A percentile compares a stretch with the other conserved stretches of the same genome.
These are phyloP conservation scores for Tripterygium wilfordii DNA, from an alignment of 177 flowering plant species.

Conservation along the genomic window DNA sequence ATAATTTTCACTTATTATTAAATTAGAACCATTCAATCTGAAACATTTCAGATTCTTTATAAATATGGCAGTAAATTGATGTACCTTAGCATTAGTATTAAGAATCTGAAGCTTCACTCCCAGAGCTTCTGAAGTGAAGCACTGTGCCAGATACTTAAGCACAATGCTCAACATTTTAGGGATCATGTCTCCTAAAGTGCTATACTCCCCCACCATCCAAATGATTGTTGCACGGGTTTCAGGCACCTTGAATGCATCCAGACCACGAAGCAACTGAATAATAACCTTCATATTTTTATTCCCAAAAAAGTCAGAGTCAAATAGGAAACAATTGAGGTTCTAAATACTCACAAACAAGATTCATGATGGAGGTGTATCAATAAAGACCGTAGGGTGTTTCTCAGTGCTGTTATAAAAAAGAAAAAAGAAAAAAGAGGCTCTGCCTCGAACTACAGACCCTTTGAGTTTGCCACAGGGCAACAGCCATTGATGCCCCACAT, in stretches of 20 bases:
- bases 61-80: not conserved
- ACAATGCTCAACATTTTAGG: conserved; percentile 54
- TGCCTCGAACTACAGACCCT: no score
- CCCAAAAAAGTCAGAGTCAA: no score
- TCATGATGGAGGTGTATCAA: no score
- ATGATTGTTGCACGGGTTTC: conserved; percentile 84
- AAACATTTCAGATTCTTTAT: not conserved
- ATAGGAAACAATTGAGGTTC: no score
- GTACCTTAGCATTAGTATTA: conserved; percentile 72
- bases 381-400: no score
- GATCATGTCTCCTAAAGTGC: conserved; percentile 53
- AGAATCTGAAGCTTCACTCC: conserved; percentile 91
- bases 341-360: no score
- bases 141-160: conserved; percentile 67
- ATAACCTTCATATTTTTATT: conserved; percentile 80
- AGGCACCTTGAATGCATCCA: conserved; percentile 79
- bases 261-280: conserved; percentile 62
- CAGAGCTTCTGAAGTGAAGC: conserved; percentile 66
- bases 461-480: no score
- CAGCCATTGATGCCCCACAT: no score
- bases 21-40: not conserved
- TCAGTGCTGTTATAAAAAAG: no score
- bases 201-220: conserved; percentile 92
- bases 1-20: not conserved
- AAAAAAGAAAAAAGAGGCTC: no score